Conservation (phyloP, 257 asterid species). For the Solanum peruvianum region DNA sequence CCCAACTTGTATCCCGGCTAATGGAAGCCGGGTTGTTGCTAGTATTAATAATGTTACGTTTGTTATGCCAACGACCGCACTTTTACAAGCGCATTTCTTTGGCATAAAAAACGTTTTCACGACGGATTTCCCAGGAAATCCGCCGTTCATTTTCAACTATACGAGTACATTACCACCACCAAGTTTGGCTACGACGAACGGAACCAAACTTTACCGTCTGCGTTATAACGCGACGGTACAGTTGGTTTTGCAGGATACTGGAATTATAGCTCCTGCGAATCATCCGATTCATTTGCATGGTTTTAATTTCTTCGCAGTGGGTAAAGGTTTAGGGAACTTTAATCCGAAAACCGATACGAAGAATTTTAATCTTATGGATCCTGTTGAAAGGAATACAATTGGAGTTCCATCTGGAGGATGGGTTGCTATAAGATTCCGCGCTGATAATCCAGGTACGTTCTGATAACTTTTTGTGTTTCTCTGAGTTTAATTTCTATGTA, state of each 20-base stretch:
- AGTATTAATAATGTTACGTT: constrained; percentile 68
- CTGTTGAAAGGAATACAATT: constrained; percentile 84
- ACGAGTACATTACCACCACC: constrained; percentile 40
- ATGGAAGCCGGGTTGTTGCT: constrained; percentile 68
- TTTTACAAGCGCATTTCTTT: constrained; percentile 61
- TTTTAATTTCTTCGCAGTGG: constrained; percentile 75
- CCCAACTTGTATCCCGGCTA: constrained; percentile 53
- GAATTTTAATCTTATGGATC: constrained; percentile 73
- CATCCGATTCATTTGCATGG: constrained; percentile 93
- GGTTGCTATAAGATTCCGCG: constrained; percentile 80
- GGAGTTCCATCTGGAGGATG: constrained; percentile 97
- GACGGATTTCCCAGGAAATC: constrained; percentile 72
- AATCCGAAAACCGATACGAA: constrained; percentile 46
- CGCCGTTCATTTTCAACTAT: constrained; percentile 42
- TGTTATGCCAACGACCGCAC: constrained; percentile 69
- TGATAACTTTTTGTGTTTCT: not conserved
- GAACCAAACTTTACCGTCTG: constrained; percentile 56
- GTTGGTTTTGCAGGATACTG: constrained; percentile 78
- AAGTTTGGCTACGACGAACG: constrained; percentile 35
- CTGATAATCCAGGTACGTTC: constrained; percentile 77
- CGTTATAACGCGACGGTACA: constrained; percentile 58
- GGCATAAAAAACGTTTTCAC: constrained; percentile 63
- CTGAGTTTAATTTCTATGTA: not conserved
- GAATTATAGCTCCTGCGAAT: constrained; percentile 66
- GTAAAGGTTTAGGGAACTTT: constrained; percentile 64